Percentiles rank a stretch among this genome's conserved stretches.
Conservation (phyloP, 495 filamentous ascomycete genomes). For the Aspergillus homomorphus region DNA sequence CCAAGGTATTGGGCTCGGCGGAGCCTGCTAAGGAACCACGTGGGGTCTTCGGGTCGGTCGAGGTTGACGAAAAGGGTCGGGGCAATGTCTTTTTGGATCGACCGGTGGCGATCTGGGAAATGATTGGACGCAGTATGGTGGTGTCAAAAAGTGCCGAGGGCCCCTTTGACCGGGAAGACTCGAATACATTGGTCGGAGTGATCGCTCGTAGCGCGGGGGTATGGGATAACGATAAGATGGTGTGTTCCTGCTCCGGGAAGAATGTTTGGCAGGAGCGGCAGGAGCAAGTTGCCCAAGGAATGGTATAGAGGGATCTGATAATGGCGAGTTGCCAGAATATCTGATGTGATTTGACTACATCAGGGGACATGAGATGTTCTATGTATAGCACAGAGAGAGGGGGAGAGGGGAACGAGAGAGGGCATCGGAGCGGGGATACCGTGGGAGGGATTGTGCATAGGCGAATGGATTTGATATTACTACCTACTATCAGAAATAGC, state of each 20-base stretch:
- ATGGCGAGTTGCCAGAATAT: not conserved
- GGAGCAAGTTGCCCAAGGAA: conserved; percentile 83
- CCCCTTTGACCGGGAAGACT: conserved; percentile 63
- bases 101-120: conserved; percentile 86
- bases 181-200: conserved; percentile 83
- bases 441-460: not conserved
- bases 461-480: not conserved
- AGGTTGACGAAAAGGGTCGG: conserved; percentile 59
- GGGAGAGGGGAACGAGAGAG: too few species aligned
- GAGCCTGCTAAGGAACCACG: conserved; percentile 45
- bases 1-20: conserved; percentile 43
- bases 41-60: conserved; percentile 70
- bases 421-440: too few species aligned
- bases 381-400: conserved; percentile 3
- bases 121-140: conserved; percentile 88
- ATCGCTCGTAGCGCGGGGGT: conserved; percentile 92
- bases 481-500: too few species aligned
- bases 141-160: conserved; percentile 55
- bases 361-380: not conserved
- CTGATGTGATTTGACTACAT: not conserved
- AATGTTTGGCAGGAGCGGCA: conserved; percentile 95
- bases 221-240: conserved; percentile 98
- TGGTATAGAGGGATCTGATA: conserved; percentile 51
- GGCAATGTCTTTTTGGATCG: conserved; percentile 77
- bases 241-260: conserved; percentile 93